These are phyloP conservation scores for Starmera caribaea DNA, from an alignment of 805 yeast genomes.

Conservation along the genomic window DNA sequence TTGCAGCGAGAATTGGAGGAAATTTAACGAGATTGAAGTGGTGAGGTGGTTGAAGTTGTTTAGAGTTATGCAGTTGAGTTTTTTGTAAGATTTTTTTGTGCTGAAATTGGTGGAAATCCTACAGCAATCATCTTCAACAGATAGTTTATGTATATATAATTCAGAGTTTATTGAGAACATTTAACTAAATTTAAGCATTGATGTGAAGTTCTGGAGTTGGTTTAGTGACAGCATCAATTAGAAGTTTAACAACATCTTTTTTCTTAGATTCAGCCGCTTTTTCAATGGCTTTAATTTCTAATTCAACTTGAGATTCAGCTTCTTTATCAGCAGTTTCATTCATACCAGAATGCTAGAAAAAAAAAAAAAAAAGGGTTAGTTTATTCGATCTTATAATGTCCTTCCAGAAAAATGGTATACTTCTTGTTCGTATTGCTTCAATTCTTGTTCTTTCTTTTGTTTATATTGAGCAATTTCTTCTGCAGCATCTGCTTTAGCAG, in stretches of 20 bases:
- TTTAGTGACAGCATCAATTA: slow-evolving; percentile 68
- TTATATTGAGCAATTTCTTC: slow-evolving; percentile 83
- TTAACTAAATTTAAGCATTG: slow-evolving; percentile 38
- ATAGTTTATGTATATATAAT: neutral
- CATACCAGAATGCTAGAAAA: slow-evolving; percentile 47
- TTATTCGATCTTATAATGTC: too few species aligned
- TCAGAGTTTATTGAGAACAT: neutral
- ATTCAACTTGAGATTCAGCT: slow-evolving; percentile 66
- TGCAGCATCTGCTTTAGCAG: slow-evolving; percentile 90
- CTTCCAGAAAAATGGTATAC: too few species aligned
- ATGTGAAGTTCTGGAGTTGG: slow-evolving; percentile 80
- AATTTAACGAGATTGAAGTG: too few species aligned
- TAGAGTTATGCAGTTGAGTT: too few species aligned
- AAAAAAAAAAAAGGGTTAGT: slow-evolving; percentile 1
- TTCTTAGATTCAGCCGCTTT: slow-evolving; percentile 55
- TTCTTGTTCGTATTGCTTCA: slow-evolving; percentile 59
- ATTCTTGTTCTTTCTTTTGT: slow-evolving; percentile 72
- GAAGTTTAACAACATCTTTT: slow-evolving; percentile 56
- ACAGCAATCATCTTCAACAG: neutral
- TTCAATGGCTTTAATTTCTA: slow-evolving; percentile 62
- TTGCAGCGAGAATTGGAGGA: too few species aligned
- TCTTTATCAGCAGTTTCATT: slow-evolving; percentile 70
- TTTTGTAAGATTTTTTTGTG: too few species aligned
- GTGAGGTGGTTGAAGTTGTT: too few species aligned
- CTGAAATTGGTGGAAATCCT: too few species aligned